Base-by-base conservation (phyloP, 192 early-diverging fungal genomes). In the Gaertneriomyces semiglobifer region DNA sequence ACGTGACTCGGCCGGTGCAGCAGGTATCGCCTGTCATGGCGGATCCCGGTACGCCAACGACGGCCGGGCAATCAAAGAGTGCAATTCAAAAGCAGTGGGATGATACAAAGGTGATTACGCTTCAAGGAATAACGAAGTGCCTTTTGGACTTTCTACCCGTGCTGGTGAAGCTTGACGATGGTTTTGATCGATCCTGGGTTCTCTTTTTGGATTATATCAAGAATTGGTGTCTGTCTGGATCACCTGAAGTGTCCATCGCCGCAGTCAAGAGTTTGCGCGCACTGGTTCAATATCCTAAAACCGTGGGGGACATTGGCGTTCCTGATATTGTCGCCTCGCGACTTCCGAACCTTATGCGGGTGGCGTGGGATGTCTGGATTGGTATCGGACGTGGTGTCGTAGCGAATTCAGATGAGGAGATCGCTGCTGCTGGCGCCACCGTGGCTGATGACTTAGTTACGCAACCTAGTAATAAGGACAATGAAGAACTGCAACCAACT, bases 71-170 rank as follows among this genome's bases (percentile, higher is more conserved):
- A 63, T 85, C 83, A 10, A 73, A 81, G 11, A 81, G 83, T 51
- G 84, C 89, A 6, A 70, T 74, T 2, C 73, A 80, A 55, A 94
- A 94, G 65, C 90, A 90, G 64, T 94, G 92, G 92, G 90, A 94
- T 66, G 92, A 94, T 69, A 93, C 92, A 0, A 90, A 91, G 48
- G 88, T 90, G 0, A 68, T 92, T 3, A 85, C 90, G 6, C 69
- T 90, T 6, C 81, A 72, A 59, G 91, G 92, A 5, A 76, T 92
- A 12, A 79, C 88, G 6, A 86, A 80, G 19, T 84, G 84, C 33
- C 82, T 91, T 39, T 70, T 84, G 39, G 82, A 86, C 19, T 90
- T 91, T 68, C 74, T 92, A 25, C 68, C 75, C 0, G 73, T 86
- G 3, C 62, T 94, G 1, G 75, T 86, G 39, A 69, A 78, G 2